Evolutionary conservation across 2,329 filamentous ascomycete genomes (phyloP), one percentile per base, ranked within the genome.

Genomic region (Fusarium siculi): DNA sequence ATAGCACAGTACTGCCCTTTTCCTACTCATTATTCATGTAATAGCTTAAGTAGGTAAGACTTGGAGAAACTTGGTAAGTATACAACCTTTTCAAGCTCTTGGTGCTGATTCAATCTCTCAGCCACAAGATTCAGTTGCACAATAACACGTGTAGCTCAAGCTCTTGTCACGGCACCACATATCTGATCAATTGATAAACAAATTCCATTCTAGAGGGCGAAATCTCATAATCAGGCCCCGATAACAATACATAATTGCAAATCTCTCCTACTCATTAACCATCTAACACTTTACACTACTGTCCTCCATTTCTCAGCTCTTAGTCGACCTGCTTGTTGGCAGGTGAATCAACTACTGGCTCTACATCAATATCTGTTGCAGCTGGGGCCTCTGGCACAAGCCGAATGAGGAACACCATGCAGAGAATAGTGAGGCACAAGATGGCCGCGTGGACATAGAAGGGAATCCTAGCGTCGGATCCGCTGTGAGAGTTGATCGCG

Each of bases 241-340:
- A 9, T 25, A 14, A 3, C 11, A 21, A 37, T 25, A 52, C 5
- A 25, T 3, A 18, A 8, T 25, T 10, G 8, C 8, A 21, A 15
- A 0, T 4, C 2, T 6, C 3, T n/a, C 7, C 7, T 10, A 28
- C 18, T 3, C 4, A 18, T 28, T 0, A 21, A 9, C 9, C 19
- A 7, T 11, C 18, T 7, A 25, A 21, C 8, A 15, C 5, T 15
- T 18, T 14, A 2, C 8, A 15, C 8, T 19, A 21, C 2, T 25
- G 2, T 18, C 50, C 19, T 30, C 34, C 2, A 6, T 37, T 28
- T 18, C 25, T 14, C 7, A 19, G 3, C 18, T 8, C 9, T 42
- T 9, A 30, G 14, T 7, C 18, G n/a, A 16, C 43, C 14, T 28
- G 23, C 9, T 63, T 36, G 7, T 14, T 23, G 30, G 23, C 36